Conservation (phyloP, 2,329 filamentous ascomycete genomes). For the Leptographium flavum region DNA sequence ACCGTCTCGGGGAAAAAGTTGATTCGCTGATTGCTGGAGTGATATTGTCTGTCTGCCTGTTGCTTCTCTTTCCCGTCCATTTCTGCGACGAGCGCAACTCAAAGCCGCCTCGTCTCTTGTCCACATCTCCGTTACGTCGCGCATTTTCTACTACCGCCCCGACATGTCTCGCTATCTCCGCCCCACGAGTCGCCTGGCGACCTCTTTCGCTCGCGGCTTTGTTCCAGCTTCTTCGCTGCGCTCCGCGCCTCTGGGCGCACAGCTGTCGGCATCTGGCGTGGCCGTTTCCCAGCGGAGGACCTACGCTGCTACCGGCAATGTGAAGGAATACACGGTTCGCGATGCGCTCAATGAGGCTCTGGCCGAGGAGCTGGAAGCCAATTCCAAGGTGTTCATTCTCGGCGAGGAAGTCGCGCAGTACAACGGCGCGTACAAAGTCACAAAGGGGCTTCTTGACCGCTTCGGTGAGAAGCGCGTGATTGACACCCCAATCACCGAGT, state of each 20-base stretch:
- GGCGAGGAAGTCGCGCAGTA: constrained; percentile 99
- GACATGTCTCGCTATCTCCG: constrained; percentile 32
- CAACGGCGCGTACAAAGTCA: constrained; percentile 99
- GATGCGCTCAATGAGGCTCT: constrained; percentile 97
- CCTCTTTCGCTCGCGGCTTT: constrained; percentile 16
- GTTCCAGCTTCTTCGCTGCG: neutral
- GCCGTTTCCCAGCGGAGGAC: constrained; percentile 30
- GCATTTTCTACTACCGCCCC: neutral
- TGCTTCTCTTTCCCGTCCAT: neutral
- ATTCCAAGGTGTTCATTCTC: constrained; percentile 88
- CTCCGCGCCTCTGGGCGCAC: constrained; percentile 10
- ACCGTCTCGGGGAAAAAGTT: neutral
- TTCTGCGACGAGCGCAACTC: neutral
- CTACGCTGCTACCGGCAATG: constrained; percentile 42
- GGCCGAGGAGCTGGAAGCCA: constrained; percentile 88
- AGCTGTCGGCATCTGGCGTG: constrained; percentile 1
- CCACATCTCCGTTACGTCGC: neutral
- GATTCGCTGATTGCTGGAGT: neutral
- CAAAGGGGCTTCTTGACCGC: constrained; percentile 89
- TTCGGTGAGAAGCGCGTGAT: constrained; percentile 97
- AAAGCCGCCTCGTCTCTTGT: neutral
- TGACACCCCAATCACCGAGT: constrained; percentile 96
- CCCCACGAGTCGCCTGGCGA: constrained; percentile 27
- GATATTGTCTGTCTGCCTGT: neutral
- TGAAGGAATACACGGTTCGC: constrained; percentile 91